Base-by-base conservation (phyloP, 2,329 filamentous ascomycete species). In the Madurella fahalii region DNA sequence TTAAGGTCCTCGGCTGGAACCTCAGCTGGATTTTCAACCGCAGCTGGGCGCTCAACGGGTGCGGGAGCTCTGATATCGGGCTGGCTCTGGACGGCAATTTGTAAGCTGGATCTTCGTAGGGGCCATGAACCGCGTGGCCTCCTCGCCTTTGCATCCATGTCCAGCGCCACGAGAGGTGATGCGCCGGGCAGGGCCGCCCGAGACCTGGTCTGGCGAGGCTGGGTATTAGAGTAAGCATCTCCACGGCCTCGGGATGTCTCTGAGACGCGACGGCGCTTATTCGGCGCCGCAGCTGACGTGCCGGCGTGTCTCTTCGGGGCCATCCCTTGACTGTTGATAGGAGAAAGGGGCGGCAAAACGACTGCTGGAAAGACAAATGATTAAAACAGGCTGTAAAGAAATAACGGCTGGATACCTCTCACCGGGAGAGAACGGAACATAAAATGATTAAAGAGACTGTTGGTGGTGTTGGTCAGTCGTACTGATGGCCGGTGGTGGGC, bases 201-300 rank as follows among this genome's bases (percentile, higher is more conserved):
- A 17, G 50, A 50, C 39, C 53, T 37, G 2, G 49, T 58, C 18
- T 47, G 56, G 4, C 45, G 48, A 16, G 39, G 43, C 8, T 17
- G 18, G 16, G n/a, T 18, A 30, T 46, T 18, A 12, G 4, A 9
- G 15, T 13, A 11, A 1, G n/a, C 4, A 1, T 13, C 12, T 13
- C 2, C 3, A 9, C 47, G 40, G 40, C 47, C 34, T 2, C 15
- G 18, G 41, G 20, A 46, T 9, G 52, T 13, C 5, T 9, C n/a
- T 8, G 17, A 25, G 8, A 18, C 8, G 7, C 41, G 49, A 20
- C 46, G 40, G 9, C 53, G 53, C n/a, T 49, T 50, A 2, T 51
- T 30, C 5, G n/a, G 5, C 3, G 15, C 8, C 5, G 40, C 40
- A 5, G 31, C 12, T 2, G 39, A 13, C 8, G 3, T 11, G 16